Evolutionary conservation across 2,329 filamentous ascomycete species (phyloP), one percentile per base, ranked within the genome.

Genomic region (Sporothrix protearum): DNA sequence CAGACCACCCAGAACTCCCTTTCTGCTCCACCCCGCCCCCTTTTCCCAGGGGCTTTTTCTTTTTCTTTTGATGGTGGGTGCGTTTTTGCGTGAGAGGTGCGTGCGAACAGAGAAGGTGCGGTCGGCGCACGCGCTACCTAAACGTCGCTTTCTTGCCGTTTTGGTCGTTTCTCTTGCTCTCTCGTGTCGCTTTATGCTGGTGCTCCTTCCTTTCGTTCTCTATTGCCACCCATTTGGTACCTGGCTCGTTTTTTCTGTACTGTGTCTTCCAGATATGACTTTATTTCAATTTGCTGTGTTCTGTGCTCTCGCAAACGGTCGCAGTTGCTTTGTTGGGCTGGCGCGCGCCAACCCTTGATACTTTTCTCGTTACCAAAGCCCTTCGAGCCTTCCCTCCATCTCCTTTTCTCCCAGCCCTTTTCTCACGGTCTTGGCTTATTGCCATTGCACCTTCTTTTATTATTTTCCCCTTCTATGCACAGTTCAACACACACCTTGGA

Each of bases 11-110:
- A 47, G 42, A 19, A 66, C 42, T 28, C 28, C 19, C 55, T 16
- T 53, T 8, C 67, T 3, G 39, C 63, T 49, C 70, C 70, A 68
- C 63, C 51, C 42, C 47, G 59, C 69, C 69, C 59, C 59, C 36
- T 51, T 66, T 66, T 64, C 22, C n/a, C 28, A 70, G 57, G 68
- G 45, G 68, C 45, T 64, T 47, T 47, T 30, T 39, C n/a, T 59
- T 36, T 33, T 19, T 30, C 25, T n/a, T 59, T 36, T 33, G 9
- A 8, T 28, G 59, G 53, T 30, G 42, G 42, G 12, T 45, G 42
- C 42, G 42, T 19, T 19, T 47, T 47, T 47, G 42, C 42, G 42
- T 3, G 42, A 47, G n/a, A 14, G 2, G 10, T 42, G 39, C 10
- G 39, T 14, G 10, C 16, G 14, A 14, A 10, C 3, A 45, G 9